phyloP scores from a whole-genome alignment of 2,329 filamentous ascomycete species.

The Xylariaceae sp. region DNA sequence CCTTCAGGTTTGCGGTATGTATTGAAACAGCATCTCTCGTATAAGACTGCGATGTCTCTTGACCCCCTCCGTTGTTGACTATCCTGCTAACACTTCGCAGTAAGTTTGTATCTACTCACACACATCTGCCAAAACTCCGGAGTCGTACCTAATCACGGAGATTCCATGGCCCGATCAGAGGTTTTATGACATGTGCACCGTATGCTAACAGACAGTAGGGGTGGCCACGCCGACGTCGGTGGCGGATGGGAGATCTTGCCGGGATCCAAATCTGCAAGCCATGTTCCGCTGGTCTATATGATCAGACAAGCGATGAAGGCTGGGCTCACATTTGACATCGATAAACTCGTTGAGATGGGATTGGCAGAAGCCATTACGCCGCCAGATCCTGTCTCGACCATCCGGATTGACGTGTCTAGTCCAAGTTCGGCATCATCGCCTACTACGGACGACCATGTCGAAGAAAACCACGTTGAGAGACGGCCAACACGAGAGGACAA shows the following conservation, averaged over 20 bases:
- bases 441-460: background rate
- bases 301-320: conserved; percentile 59
- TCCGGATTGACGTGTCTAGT: conserved; percentile 33
- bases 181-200: background rate
- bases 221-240: conserved; percentile 72
- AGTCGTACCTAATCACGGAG: background rate
- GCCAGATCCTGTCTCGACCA: conserved; percentile 28
- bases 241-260: conserved; percentile 63
- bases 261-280: conserved; percentile 58
- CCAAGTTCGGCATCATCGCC: conserved; percentile 17
- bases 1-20: conserved; percentile 47
- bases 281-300: conserved; percentile 67
- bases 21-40: background rate
- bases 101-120: conserved; percentile 7
- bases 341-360: conserved; percentile 61
- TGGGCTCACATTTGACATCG: conserved; percentile 64
- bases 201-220: conserved; percentile 30
- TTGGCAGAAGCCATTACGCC: conserved; percentile 37
- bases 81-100: conserved; percentile 9
- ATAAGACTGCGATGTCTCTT: background rate
- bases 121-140: too few species aligned
- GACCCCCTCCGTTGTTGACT: background rate
- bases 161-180: background rate
- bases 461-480: background rate
- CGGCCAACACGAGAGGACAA: conserved; percentile 8